Base-by-base conservation (phyloP, 768 basidiomycete species). In the Panus rudis region DNA sequence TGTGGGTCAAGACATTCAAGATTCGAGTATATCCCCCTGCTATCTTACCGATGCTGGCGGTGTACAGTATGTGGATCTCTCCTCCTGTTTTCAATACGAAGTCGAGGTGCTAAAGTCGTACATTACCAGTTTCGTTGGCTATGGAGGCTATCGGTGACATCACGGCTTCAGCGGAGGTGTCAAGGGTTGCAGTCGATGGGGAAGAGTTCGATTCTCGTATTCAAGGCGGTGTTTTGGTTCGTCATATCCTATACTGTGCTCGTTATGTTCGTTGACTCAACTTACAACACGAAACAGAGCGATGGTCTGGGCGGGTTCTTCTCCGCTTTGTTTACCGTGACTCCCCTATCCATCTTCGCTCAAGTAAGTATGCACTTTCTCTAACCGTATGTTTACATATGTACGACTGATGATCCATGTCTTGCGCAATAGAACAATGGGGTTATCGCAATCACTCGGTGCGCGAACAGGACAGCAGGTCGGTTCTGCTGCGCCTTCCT, bases 91-190 rank as follows among this genome's bases (percentile, higher is more conserved):
- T n/a, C n/a, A n/a, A n/a, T n/a, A 20, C 16, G 12, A 11, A 20
- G 3, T 27, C 17, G 10, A 3, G n/a, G 6, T 33, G 33, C 41
- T 51, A 1, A 10, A 41, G 23, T 2, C 38, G 25, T 40, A 25
- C 3, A 10, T 22, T 17, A 20, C 30, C 17, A 84, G 78, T 88
- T 6, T 84, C 84, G 0, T 58, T 79, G 0, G 76, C 81, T 0
- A 84, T 91, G 81, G 89, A 91, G 62, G 81, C 85, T 6, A 90
- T 88, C 41, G 88, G 88, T 3, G 89, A 92, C 52, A 78, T 86
- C 51, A 85, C 87, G 1, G 85, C 88, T 0, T 83, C 82, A 11
- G 81, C 83, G 2, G 90, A 92, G 59, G 84, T 87, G 11, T 90
- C 86, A 2, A 76, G 78, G 8, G 68, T 85, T n/a, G 63, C 70